Evolutionary conservation across 495 filamentous ascomycete genomes (phyloP).

Genomic region (Platismatia glauca): DNA sequence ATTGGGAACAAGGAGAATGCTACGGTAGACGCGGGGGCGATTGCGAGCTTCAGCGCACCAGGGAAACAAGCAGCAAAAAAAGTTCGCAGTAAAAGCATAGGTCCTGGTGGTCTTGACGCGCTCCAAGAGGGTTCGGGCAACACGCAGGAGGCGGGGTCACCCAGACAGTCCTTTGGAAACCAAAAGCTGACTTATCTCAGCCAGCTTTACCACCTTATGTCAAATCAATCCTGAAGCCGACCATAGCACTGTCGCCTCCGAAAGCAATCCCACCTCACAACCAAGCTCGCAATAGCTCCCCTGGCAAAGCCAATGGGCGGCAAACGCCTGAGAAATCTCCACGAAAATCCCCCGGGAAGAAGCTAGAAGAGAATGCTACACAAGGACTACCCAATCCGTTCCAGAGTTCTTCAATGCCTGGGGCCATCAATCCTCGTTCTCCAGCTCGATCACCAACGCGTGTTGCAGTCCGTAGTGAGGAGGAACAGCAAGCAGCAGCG

Average conservation of each 20-base stretch:
- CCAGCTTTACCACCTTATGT: constrained; percentile 48
- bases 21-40: constrained; percentile 48
- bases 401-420: constrained; percentile 19
- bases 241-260: constrained; percentile 56
- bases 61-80: constrained; percentile 52
- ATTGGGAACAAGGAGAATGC: constrained; percentile 62
- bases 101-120: constrained; percentile 78
- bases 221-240: constrained; percentile 82
- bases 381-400: constrained; percentile 38
- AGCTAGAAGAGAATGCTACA: constrained; percentile 31
- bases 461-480: constrained; percentile 55
- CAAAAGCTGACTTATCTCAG: constrained; percentile 28
- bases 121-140: constrained; percentile 73
- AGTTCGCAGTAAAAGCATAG: constrained; percentile 88
- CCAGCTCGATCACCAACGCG: constrained; percentile 34
- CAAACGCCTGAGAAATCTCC: constrained; percentile 18
- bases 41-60: constrained; percentile 30
- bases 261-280: constrained; percentile 49
- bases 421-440: constrained; percentile 23
- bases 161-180: background rate
- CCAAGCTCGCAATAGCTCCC: constrained; percentile 37
- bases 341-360: background rate
- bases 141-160: constrained; percentile 57
- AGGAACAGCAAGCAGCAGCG: constrained; percentile 70
- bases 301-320: constrained; percentile 23